Base-by-base conservation (phyloP, 2,329 filamentous ascomycete genomes). In the Dothistroma pini region DNA sequence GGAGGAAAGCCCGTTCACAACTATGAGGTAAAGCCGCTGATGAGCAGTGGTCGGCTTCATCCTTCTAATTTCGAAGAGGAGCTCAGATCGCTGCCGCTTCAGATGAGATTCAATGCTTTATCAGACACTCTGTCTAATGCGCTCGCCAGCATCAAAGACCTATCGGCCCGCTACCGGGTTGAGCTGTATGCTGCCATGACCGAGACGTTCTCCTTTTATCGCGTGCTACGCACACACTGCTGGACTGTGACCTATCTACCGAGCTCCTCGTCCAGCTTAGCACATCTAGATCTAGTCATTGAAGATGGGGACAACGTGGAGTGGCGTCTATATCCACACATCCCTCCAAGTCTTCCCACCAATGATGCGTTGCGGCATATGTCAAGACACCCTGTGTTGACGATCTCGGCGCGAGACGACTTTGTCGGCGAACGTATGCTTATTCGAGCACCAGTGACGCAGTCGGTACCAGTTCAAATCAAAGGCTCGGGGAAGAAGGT, bases 1-100 rank as follows among this genome's bases (percentile, higher is more conserved):
- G 80, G 78, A 1, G 79, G 80, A 2, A 85, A 85, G 47, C 85
- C 86, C 0, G 64, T 66, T 8, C 83, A 85, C 64, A 64, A 70
- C 2, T 85, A 83, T 59, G 22, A 41, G 1, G 51, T 59, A 6
- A 31, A 56, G 4, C 60, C 48, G 0, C 35, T 66, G 1, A 19
- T 60, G 7, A 59, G 35, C 54, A 38, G 62, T 22, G 35, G 60
- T 5, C 78, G 81, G 8, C 67, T 70, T 16, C 56, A 70, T 0
- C 68, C 69, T 4, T 19, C 41, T 9, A 29, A 49, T 0, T 72
- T 73, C 25, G 66, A 68, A 38, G 56, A 63, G 11, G 38, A 63
- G 19, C 49, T 71, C 12, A 59, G 56, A 31, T 53, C 63, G 1
- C 25, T 35, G 1, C 25, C 25, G 25, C 52, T 74, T 22, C 71